Evolutionary conservation across 257 asterid species (phyloP).

Genomic region (Solanum clarkiae): DNA sequence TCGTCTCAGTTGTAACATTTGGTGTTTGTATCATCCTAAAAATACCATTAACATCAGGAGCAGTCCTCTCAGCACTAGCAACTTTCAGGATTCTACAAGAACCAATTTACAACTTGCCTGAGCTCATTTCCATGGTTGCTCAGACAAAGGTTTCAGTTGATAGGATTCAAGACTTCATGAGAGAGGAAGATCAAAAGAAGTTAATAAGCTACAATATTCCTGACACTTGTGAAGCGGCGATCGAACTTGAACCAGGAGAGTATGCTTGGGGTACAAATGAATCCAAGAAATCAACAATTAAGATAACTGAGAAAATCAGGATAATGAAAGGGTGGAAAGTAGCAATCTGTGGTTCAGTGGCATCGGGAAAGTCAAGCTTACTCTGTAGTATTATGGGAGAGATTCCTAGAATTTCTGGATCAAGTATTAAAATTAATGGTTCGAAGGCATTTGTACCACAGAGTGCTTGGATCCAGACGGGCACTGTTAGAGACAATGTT

Average conservation of each 20-base stretch:
- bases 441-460: slow-evolving; percentile 81
- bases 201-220: slow-evolving; percentile 8
- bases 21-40: slow-evolving; percentile 50
- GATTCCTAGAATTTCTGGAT: slow-evolving; percentile 57
- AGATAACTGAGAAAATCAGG: slow-evolving; percentile 25
- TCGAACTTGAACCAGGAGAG: slow-evolving; percentile 62
- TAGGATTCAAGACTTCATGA: slow-evolving; percentile 40
- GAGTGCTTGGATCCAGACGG: slow-evolving; percentile 88
- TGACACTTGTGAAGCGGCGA: slow-evolving; percentile 23
- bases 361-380: slow-evolving; percentile 77
- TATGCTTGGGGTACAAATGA: slow-evolving; percentile 48
- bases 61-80: slow-evolving; percentile 78
- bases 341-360: slow-evolving; percentile 75
- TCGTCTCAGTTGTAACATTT: slow-evolving; percentile 67
- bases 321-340: slow-evolving; percentile 59
- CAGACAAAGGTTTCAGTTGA: slow-evolving; percentile 74
- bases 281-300: slow-evolving; percentile 34
- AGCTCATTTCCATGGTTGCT: slow-evolving; percentile 63
- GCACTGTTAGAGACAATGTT: slow-evolving; percentile 60
- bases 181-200: slow-evolving; percentile 45
- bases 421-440: slow-evolving; percentile 40
- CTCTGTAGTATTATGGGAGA: slow-evolving; percentile 62
- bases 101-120: slow-evolving; percentile 82
- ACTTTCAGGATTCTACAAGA: slow-evolving; percentile 81
- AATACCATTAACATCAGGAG: slow-evolving; percentile 59